Evolutionary conservation across 768 basidiomycete genomes (phyloP).

Genomic region (Hygrophorus russula): DNA sequence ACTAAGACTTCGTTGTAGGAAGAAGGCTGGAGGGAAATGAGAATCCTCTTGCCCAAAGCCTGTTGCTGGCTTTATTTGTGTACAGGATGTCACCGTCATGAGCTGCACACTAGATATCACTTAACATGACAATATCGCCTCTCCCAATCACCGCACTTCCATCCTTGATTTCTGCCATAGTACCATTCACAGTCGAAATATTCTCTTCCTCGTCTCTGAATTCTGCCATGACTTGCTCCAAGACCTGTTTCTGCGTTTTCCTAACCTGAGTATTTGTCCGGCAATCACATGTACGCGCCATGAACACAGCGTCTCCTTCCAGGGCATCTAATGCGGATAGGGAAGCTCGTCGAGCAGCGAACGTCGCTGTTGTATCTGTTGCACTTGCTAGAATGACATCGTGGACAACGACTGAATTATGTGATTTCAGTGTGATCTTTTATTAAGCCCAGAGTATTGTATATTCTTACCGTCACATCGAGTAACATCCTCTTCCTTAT

Average conservation of each 20-base stretch:
- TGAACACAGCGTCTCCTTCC: constrained; percentile 50
- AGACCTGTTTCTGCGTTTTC: constrained; percentile 18
- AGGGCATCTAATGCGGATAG: constrained; percentile 58
- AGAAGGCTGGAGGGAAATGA: constrained; percentile 19
- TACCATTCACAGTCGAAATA: constrained; percentile 5
- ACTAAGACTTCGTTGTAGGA: constrained; percentile 20
- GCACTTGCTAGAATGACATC: constrained; percentile 50
- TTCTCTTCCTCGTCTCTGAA: constrained; percentile 15
- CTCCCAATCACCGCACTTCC: no score
- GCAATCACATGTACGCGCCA: constrained; percentile 61
- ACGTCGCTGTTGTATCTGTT: constrained; percentile 34
- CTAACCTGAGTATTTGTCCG: constrained; percentile 29
- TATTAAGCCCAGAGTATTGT: not conserved
- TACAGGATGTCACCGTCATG: no score
- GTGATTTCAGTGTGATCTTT: constrained; percentile 4
- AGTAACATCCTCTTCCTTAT: constrained; percentile 24
- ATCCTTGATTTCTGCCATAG: not conserved
- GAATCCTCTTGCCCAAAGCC: not conserved
- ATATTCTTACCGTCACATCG: constrained; percentile 40
- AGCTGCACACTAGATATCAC: no score
- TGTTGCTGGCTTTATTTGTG: no score
- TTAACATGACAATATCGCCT: no score
- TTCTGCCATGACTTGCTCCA: constrained; percentile 16
- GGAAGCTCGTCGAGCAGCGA: constrained; percentile 53
- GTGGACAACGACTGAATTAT: constrained; percentile 51